Conservation (phyloP, 768 basidiomycete species). For the Boletus speciosus region DNA sequence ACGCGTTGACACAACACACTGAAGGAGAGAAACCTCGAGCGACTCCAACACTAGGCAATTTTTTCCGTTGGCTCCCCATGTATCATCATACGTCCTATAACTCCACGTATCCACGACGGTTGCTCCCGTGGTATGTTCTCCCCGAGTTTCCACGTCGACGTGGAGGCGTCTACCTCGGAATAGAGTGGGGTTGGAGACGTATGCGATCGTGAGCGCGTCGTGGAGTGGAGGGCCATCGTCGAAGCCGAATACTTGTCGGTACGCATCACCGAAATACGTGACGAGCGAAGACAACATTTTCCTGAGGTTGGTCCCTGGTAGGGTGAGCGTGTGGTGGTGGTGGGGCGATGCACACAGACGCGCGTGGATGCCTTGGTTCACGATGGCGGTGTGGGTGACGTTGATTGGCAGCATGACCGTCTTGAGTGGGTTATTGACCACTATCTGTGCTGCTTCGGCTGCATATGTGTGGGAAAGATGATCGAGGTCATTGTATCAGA, state of each 20-base stretch:
- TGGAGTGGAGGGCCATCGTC: constrained; percentile 84
- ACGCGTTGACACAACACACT: neutral
- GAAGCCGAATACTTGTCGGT: constrained; percentile 77
- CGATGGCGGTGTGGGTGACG: constrained; percentile 83
- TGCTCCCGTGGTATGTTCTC: constrained; percentile 65
- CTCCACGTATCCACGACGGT: constrained; percentile 79
- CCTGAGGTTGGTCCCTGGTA: constrained; percentile 49
- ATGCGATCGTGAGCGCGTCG: constrained; percentile 80
- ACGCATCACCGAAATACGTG: constrained; percentile 67
- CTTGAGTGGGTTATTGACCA: constrained; percentile 67
- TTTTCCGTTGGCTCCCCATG: constrained; percentile 71
- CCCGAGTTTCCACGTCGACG: constrained; percentile 79
- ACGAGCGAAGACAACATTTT: constrained; percentile 74
- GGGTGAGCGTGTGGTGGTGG: constrained; percentile 1
- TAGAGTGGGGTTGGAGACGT: constrained; percentile 63
- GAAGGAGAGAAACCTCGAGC: constrained; percentile 49
- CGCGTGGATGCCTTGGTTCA: constrained; percentile 51
- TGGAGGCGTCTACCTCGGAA: constrained; percentile 63
- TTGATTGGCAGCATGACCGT: constrained; percentile 81
- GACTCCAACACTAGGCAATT: constrained; percentile 72
- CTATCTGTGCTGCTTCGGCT: constrained; percentile 85
- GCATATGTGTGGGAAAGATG: neutral
- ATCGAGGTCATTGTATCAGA: neutral
- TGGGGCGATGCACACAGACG: constrained; percentile 47
- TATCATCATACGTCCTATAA: constrained; percentile 53